Base-by-base conservation (phyloP, 176 grass and related monocot genomes). In the Cenchrus americanus region DNA sequence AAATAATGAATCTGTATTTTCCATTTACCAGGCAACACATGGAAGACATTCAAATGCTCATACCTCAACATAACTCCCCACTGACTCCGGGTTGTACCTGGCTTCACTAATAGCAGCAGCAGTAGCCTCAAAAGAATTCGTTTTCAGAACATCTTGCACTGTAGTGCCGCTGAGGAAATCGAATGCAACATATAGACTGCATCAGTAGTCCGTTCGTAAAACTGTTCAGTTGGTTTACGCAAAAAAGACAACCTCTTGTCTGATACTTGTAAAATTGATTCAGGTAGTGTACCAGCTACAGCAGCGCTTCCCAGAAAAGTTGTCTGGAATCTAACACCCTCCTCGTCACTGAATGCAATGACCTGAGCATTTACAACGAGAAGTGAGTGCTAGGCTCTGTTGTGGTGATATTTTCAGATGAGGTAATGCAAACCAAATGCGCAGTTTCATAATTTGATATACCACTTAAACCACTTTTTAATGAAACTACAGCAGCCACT, bases 261-360 rank as follows among this genome's bases (percentile, higher is more conserved):
- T 84, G 91, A 90, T 89, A 90, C 88, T 87, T 88, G 91, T 78
- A 99, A 91, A 86, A 87, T 89, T 72, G 96, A 90, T 87, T 87
- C 86, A 81, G 96, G 89, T 80, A 99, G 89, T 83, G 73, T 83
- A 92, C 96, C 96, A 90, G 96, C 93, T 90, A 99, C 85, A 87
- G 96, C 93, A 42, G 91, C 96, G 87, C 96, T 99, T 85, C 96
- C 96, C 87, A 99, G 74, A 82, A 99, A 99, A 17, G 96, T 99
- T 42, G 93, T 92, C 58, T 99, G 96, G 74, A 99, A 99, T 60
- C 93, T 90, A 57, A 99, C 83, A 3, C 96, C 96, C 82, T 99
- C 96, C 85, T 99, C 96, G 42, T 99, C 93, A 24, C 96, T 96
- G 88, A 99, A 99, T 87, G 96, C 93, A 79, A 99, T 99, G 8